Percentiles rank a stretch among this genome's conserved stretches.
Evolutionary conservation across 2,329 filamentous ascomycete species (phyloP).

Genomic region (Tolypocladium paradoxum): DNA sequence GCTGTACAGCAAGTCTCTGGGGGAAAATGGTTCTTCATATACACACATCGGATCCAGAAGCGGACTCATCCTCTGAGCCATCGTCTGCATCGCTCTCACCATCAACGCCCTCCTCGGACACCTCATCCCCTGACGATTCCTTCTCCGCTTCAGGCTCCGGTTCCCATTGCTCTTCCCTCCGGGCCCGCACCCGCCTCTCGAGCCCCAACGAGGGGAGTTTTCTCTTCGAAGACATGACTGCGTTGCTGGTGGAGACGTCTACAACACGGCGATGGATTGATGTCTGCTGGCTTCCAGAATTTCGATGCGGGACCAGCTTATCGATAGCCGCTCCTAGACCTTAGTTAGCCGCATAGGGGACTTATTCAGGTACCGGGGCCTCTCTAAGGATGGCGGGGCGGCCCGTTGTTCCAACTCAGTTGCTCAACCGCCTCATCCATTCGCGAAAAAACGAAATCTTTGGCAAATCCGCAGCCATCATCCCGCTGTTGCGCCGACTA

Average conservation of each 20-base stretch:
- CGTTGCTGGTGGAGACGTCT: neutral
- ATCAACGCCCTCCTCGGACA: constrained; percentile 15
- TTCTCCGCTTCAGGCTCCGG: constrained; percentile 19
- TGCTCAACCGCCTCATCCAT: neutral
- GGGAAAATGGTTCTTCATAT: neutral
- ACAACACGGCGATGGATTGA: neutral
- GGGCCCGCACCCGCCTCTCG: constrained; percentile 31
- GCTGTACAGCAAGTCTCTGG: neutral
- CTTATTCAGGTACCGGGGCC: neutral
- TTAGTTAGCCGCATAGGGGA: neutral
- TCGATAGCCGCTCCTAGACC: neutral
- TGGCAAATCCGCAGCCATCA: neutral
- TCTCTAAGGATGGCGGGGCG: neutral
- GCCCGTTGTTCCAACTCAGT: neutral
- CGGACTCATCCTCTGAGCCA: constrained; percentile 14
- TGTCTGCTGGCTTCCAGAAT: neutral
- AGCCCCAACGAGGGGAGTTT: constrained; percentile 26
- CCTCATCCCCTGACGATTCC: constrained; percentile 14
- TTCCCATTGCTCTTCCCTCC: constrained; percentile 33
- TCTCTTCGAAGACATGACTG: constrained; percentile 24
- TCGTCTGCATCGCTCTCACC: constrained; percentile 18
- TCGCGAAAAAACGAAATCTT: neutral
- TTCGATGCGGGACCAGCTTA: neutral
- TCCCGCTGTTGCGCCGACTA: neutral
- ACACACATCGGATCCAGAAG: constrained; percentile 17